phyloP scores from a whole-genome alignment of 768 basidiomycete species.

The Lentinula lateritia region DNA sequence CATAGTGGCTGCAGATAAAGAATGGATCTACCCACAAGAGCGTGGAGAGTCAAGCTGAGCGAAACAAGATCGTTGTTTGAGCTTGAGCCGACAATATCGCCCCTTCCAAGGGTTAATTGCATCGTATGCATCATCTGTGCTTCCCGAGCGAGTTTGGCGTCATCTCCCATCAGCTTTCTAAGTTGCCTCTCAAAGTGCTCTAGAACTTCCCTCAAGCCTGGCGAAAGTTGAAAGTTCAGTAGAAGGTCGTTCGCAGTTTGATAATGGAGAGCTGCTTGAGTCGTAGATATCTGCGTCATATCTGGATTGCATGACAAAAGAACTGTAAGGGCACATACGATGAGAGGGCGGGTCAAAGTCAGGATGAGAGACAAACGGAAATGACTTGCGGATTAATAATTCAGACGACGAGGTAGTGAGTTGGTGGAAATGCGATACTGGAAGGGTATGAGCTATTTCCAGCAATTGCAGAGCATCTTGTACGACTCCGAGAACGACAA shows the following conservation, averaged over 20 bases:
- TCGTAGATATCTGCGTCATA: constrained; percentile 53
- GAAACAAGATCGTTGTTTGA: constrained; percentile 64
- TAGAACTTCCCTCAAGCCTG: constrained; percentile 48
- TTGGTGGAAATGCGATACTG: constrained; percentile 53
- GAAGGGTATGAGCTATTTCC: constrained; percentile 48
- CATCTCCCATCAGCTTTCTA: constrained; percentile 59
- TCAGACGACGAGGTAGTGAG: constrained; percentile 57
- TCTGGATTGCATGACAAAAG: constrained; percentile 58
- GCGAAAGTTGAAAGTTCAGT: constrained; percentile 45
- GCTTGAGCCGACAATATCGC: constrained; percentile 41
- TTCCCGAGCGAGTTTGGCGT: constrained; percentile 64
- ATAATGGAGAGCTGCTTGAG: constrained; percentile 49
- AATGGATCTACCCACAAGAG: constrained; percentile 44
- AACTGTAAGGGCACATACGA: constrained; percentile 18
- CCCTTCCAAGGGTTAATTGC: constrained; percentile 53
- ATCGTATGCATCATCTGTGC: constrained; percentile 65
- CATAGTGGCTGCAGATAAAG: neutral
- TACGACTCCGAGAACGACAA: constrained; percentile 45
- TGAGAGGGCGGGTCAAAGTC: neutral
- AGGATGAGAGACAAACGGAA: neutral
- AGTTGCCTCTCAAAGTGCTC: constrained; percentile 57
- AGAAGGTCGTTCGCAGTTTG: constrained; percentile 50
- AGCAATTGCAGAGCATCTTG: constrained; percentile 60
- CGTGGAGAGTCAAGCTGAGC: constrained; percentile 54
- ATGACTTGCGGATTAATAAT: constrained; percentile 34